Conservation (phyloP, 2,329 filamentous ascomycete genomes). For the Setomelanomma holmii region DNA sequence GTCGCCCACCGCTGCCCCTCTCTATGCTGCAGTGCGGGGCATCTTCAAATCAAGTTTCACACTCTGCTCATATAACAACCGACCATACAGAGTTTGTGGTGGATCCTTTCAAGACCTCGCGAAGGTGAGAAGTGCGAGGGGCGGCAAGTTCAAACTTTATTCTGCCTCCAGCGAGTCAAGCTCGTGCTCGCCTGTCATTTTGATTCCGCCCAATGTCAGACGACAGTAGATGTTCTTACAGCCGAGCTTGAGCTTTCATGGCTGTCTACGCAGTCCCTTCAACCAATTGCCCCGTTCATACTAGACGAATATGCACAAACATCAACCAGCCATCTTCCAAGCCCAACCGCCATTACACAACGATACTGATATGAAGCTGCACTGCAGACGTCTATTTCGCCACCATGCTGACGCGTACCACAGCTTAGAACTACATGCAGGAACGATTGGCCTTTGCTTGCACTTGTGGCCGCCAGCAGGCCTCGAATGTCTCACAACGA, state of each 20-base stretch:
- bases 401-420: too few species aligned
- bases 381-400: too few species aligned
- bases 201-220: neutral
- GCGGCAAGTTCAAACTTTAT: neutral
- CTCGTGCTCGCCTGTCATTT: neutral
- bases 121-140: neutral
- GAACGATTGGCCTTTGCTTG: neutral
- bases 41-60: neutral
- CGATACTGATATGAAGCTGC: too few species aligned
- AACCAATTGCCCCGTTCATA: too few species aligned
- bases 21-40: neutral
- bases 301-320: too few species aligned
- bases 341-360: too few species aligned
- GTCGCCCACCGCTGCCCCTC: constrained; percentile 9
- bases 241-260: too few species aligned
- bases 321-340: too few species aligned
- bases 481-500: neutral
- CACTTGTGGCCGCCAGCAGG: neutral
- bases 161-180: neutral
- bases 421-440: neutral
- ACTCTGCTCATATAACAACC: neutral
- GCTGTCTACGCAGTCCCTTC: too few species aligned
- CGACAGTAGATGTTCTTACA: neutral
- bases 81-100: neutral
- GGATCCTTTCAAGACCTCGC: neutral